Percentiles rank a stretch among this genome's conserved stretches.
phyloP scores from a whole-genome alignment of 495 filamentous ascomycete species.

The Peziza echinospora region DNA sequence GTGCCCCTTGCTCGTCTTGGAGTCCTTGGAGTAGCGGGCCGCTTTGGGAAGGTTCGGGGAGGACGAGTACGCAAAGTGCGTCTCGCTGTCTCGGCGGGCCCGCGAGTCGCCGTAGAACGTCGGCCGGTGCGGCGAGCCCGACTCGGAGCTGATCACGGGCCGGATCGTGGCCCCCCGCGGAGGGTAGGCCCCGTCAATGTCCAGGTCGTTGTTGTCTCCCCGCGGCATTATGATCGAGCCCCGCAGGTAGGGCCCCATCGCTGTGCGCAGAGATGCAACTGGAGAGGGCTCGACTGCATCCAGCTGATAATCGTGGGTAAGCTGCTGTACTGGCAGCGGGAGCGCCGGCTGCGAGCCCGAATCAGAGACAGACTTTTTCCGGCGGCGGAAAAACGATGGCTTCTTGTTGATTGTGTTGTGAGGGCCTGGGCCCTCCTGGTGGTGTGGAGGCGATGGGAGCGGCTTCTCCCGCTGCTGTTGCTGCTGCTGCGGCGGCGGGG shows the following conservation, averaged over 20 bases:
- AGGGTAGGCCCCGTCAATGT: constrained; percentile 6
- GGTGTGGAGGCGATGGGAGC: constrained; percentile 19
- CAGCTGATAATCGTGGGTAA: constrained; percentile 20
- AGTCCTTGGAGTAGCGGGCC: background rate
- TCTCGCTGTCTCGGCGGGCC: background rate
- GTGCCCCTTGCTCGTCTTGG: background rate
- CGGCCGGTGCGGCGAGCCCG: constrained; percentile 14
- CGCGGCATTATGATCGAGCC: constrained; percentile 13
- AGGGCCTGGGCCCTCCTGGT: constrained; percentile 27
- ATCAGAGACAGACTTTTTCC: constrained; percentile 65
- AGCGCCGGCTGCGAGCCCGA: constrained; percentile 29
- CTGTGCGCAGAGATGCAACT: constrained; percentile 66
- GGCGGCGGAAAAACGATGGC: constrained; percentile 75
- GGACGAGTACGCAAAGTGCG: background rate
- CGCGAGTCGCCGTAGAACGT: constrained; percentile 16
- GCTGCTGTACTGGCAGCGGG: constrained; percentile 18
- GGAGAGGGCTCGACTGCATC: constrained; percentile 39
- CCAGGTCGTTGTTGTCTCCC: constrained; percentile 6
- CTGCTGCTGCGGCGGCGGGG: constrained; percentile 7
- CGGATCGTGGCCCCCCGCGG: constrained; percentile 15
- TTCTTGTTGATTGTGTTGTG: constrained; percentile 57
- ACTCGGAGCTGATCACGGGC: constrained; percentile 17
- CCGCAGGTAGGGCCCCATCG: constrained; percentile 69
- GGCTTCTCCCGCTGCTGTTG: constrained; percentile 3
- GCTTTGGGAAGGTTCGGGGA: background rate